phyloP scores from a whole-genome alignment of 2,329 filamentous ascomycete genomes.

The Paraconiothyrium sp. region DNA sequence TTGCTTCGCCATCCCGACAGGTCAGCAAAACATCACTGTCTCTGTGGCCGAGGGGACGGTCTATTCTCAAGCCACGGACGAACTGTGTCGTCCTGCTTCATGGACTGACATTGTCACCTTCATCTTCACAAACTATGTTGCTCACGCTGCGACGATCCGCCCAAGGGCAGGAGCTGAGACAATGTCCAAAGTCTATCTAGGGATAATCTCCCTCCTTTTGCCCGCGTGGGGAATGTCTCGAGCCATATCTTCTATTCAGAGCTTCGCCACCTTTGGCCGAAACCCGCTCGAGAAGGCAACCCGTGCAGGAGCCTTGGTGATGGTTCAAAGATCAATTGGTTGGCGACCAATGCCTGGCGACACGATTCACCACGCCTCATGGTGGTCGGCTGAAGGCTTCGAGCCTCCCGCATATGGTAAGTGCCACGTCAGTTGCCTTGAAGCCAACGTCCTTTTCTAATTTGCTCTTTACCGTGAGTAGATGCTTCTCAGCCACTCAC shows the following conservation, averaged over 20 bases:
- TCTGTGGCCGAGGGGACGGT: constrained; percentile 26
- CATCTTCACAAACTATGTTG: constrained; percentile 48
- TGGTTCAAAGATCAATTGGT: constrained; percentile 36
- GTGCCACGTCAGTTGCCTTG: constrained; percentile 23
- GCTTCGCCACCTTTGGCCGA: constrained; percentile 24
- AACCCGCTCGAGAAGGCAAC: constrained; percentile 36
- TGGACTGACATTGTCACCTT: constrained; percentile 42
- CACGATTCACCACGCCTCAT: neutral
- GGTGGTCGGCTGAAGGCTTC: too few relatives aligned
- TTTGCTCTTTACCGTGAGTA: too few relatives aligned
- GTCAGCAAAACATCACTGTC: constrained; percentile 27
- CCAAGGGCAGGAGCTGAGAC: constrained; percentile 39
- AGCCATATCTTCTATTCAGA: constrained; percentile 38
- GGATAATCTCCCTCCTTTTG: constrained; percentile 34
- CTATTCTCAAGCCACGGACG: constrained; percentile 27
- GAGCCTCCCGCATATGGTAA: neutral
- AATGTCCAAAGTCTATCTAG: constrained; percentile 21
- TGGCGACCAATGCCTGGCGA: constrained; percentile 34
- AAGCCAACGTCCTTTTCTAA: neutral
- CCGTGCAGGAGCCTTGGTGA: constrained; percentile 38
- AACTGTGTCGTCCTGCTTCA: constrained; percentile 37
- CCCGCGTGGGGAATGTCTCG: constrained; percentile 35
- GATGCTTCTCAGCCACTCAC: too few relatives aligned
- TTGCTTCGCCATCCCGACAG: too few relatives aligned
- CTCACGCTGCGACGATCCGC: constrained; percentile 49